These are phyloP conservation scores for Pichia sp. DNA, from an alignment of 1,139 yeast species.

Conservation along the genomic window DNA sequence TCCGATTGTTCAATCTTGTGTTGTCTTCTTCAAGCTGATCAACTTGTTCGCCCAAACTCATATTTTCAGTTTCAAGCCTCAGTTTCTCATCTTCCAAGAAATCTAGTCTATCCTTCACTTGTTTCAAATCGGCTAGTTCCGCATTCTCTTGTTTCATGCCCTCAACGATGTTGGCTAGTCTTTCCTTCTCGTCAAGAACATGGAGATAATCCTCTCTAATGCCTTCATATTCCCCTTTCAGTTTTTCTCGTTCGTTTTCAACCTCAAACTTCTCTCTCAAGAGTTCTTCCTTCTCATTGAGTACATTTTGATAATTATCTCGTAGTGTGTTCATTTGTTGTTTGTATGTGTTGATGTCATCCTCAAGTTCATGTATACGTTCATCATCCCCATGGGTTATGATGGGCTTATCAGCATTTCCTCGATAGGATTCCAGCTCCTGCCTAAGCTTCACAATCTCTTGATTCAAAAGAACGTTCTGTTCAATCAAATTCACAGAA, in stretches of 20 bases:
- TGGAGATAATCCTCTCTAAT: no score
- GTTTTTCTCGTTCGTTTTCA: slow-evolving; percentile 18
- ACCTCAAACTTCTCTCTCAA: slow-evolving; percentile 14
- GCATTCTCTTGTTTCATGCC: no score
- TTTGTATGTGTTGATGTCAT: slow-evolving; percentile 8
- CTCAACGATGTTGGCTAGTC: no score
- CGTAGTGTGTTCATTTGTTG: slow-evolving; percentile 1
- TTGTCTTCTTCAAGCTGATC: slow-evolving; percentile 8
- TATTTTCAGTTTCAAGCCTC: slow-evolving; percentile 4
- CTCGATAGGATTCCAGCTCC: neutral
- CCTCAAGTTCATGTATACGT: neutral
- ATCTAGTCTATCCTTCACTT: neutral
- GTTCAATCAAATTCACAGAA: slow-evolving; percentile 32
- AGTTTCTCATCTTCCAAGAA: neutral
- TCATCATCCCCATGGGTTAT: neutral
- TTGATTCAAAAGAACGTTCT: slow-evolving; percentile 34
- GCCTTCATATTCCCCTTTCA: slow-evolving; percentile 1
- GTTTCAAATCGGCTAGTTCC: no score
- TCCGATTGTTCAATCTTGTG: slow-evolving; percentile 5
- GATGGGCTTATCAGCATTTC: slow-evolving; percentile 1
- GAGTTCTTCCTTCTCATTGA: slow-evolving; percentile 14
- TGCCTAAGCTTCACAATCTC: slow-evolving; percentile 2
- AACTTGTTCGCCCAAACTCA: slow-evolving; percentile 15
- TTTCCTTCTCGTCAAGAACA: no score
- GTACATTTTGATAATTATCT: slow-evolving; percentile 5